Conservation (phyloP, 305 asterid genomes). For the Caryopteris hybrid region DNA sequence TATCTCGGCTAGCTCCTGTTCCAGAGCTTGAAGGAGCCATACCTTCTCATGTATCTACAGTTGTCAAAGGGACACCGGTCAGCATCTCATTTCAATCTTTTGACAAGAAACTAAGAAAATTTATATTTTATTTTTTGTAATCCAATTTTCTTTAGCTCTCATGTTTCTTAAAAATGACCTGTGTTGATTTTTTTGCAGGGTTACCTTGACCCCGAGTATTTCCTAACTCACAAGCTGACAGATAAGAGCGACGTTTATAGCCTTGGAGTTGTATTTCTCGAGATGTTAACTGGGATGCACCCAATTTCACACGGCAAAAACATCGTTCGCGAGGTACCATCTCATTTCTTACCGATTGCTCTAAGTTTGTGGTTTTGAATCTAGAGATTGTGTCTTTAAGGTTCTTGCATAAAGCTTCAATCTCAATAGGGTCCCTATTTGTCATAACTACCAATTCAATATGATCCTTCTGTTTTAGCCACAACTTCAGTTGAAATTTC, state of each 20-base stretch:
- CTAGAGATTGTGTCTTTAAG: no score
- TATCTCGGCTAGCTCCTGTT: slow-evolving; percentile 85
- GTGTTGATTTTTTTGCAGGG: slow-evolving; percentile 49
- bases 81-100: slow-evolving; percentile 19
- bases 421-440: no score
- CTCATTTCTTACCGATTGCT: neutral
- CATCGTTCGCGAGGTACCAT: slow-evolving; percentile 86
- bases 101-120: no score
- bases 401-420: no score
- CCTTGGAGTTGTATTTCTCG: slow-evolving; percentile 96
- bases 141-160: neutral
- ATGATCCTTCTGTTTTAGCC: no score
- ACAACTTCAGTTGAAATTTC: no score
- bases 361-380: neutral
- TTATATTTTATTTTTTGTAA: no score
- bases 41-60: slow-evolving; percentile 82
- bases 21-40: slow-evolving; percentile 68
- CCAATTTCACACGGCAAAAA: slow-evolving; percentile 97
- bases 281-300: slow-evolving; percentile 87
- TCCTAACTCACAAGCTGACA: slow-evolving; percentile 85
- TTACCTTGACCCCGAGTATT: slow-evolving; percentile 97
- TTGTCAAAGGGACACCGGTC: slow-evolving; percentile 97
- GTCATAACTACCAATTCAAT: no score
- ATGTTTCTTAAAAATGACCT: neutral
- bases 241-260: slow-evolving; percentile 98